These are phyloP conservation scores for Dryadomyces quercus-mongolicae DNA, from an alignment of 2,329 filamentous ascomycete genomes.

Conservation along the genomic window DNA sequence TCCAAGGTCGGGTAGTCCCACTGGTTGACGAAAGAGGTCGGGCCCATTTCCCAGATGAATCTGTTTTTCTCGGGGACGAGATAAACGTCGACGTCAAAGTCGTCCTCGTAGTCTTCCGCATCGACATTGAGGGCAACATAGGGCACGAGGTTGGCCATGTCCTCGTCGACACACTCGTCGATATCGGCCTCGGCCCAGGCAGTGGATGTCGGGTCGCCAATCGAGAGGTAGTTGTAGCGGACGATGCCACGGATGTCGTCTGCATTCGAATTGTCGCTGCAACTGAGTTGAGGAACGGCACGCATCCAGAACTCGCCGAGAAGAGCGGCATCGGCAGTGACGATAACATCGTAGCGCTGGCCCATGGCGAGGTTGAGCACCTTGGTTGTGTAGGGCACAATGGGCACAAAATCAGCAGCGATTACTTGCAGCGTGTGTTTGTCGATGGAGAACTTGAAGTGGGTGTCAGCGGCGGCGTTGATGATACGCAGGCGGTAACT, in stretches of 20 bases:
- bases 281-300: conserved; percentile 5
- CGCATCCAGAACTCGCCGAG: conserved; percentile 5
- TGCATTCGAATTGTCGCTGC: conserved; percentile 5
- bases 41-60: conserved; percentile 16
- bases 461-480: conserved; percentile 37
- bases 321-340: conserved; percentile 12
- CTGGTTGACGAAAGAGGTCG: conserved; percentile 13
- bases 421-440: conserved; percentile 41
- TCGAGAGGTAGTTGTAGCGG: conserved; percentile 8
- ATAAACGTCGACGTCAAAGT: conserved; percentile 6
- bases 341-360: conserved; percentile 20
- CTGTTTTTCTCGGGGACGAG: conserved; percentile 4
- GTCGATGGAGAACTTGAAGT: conserved; percentile 39
- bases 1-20: conserved; percentile 12
- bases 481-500: conserved; percentile 35
- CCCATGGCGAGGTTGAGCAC: conserved; percentile 37
- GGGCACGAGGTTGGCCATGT: conserved; percentile 14
- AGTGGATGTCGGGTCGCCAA: conserved; percentile 4
- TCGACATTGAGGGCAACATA: conserved; percentile 13
- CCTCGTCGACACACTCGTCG: conserved; percentile 15
- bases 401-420: conserved; percentile 38
- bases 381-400: conserved; percentile 35
- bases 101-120: conserved; percentile 1
- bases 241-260: conserved; percentile 8
- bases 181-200: conserved; percentile 3